phyloP scores from a whole-genome alignment of 805 yeast genomes.

The Kodamaea lidongshanica region DNA sequence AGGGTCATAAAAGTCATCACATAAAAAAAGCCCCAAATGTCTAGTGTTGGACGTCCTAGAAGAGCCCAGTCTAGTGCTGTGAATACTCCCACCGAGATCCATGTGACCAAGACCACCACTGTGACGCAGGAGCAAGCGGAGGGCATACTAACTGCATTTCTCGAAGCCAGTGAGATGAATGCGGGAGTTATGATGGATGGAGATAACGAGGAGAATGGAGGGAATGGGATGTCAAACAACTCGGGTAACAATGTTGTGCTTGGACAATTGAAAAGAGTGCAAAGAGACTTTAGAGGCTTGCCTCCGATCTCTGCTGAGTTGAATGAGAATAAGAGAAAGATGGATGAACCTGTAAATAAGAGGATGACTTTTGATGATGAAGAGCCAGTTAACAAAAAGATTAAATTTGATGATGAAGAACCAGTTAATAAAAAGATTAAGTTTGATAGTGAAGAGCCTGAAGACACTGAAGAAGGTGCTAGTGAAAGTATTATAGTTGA shows the following conservation, averaged over 20 bases:
- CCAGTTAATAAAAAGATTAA: constrained; percentile 14
- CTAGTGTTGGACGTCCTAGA: constrained; percentile 34
- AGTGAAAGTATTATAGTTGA: constrained; percentile 10
- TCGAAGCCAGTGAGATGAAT: constrained; percentile 31
- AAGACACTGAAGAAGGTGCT: constrained; percentile 7
- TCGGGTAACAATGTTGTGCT: constrained; percentile 35
- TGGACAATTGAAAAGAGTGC: constrained; percentile 66
- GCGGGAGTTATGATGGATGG: constrained; percentile 23
- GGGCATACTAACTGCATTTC: constrained; percentile 37
- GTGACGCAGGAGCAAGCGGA: constrained; percentile 42
- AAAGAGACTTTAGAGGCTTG: constrained; percentile 72
- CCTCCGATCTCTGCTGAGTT: constrained; percentile 48
- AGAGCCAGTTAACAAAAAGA: constrained; percentile 19
- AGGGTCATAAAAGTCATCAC: not conserved
- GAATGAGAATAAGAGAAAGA: constrained; percentile 8
- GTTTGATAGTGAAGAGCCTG: constrained; percentile 12
- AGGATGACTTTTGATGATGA: constrained; percentile 21
- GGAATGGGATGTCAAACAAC: constrained; percentile 27
- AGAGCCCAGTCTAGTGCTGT: constrained; percentile 40
- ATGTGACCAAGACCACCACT: constrained; percentile 21
- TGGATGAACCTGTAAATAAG: constrained; percentile 13
- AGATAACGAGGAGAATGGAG: constrained; percentile 17
- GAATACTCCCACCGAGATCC: constrained; percentile 42
- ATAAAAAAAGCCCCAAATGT: constrained; percentile 8
- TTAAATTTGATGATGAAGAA: constrained; percentile 18